These are phyloP conservation scores for Lactarius vividus DNA, from an alignment of 768 basidiomycete species.

Conservation along the genomic window DNA sequence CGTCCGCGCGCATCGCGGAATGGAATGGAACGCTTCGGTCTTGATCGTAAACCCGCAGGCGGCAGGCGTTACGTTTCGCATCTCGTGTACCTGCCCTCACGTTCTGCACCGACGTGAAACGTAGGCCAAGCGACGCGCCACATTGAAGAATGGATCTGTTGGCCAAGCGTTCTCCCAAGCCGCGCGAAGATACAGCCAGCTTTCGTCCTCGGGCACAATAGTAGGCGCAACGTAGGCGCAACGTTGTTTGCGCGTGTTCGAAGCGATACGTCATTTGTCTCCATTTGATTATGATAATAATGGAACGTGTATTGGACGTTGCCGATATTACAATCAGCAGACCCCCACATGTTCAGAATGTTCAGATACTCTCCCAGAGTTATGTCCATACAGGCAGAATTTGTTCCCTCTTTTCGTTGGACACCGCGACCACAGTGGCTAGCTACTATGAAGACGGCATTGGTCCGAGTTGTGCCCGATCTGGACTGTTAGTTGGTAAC, in stretches of 20 bases:
- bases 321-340: slow-evolving; percentile 1
- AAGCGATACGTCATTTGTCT: not conserved
- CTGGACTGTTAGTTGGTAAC: not conserved
- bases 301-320: not conserved
- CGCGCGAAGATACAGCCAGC: too few relatives aligned
- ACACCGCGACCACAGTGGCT: not conserved
- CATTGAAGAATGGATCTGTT: not conserved
- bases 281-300: not conserved
- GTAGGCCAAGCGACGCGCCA: not conserved
- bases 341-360: not conserved
- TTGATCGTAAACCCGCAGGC: not conserved
- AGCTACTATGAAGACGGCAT: not conserved
- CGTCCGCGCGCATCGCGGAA: not conserved
- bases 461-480: not conserved
- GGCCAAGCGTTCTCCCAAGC: not conserved
- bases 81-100: not conserved
- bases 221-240: too few relatives aligned
- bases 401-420: not conserved
- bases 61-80: not conserved
- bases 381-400: not conserved
- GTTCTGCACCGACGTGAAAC: not conserved
- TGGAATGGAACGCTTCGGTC: slow-evolving; percentile 1
- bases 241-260: slow-evolving; percentile 1
- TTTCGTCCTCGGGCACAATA: not conserved
- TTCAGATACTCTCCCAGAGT: not conserved